Percentiles rank a stretch among this genome's conserved stretches.
Conservation (phyloP, 805 yeast genomes). For the Yamadazyma phyllophila region DNA sequence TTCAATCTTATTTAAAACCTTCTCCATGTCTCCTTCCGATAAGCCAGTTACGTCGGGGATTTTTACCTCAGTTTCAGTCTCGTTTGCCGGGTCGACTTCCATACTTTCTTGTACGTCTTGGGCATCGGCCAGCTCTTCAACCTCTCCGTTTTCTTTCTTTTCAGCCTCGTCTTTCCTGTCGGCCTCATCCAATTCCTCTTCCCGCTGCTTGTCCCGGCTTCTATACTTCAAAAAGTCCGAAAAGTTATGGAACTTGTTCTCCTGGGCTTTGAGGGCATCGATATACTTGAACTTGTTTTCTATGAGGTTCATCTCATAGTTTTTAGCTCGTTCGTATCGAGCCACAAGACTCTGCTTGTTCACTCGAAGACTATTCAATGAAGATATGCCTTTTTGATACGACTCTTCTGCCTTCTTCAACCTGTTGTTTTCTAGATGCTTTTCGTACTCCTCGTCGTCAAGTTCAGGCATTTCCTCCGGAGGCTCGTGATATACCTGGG, state of each 20-base stretch:
- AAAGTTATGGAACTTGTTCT: constrained; percentile 25
- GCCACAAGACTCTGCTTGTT: constrained; percentile 19
- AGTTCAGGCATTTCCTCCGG: constrained; percentile 18
- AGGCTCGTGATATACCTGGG: neutral
- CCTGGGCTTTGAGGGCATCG: constrained; percentile 23
- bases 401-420: constrained; percentile 21
- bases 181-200: constrained; percentile 46
- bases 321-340: constrained; percentile 19
- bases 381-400: constrained; percentile 16
- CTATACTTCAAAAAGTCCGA: constrained; percentile 43
- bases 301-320: constrained; percentile 38
- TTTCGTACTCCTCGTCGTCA: constrained; percentile 31
- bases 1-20: constrained; percentile 37
- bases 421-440: constrained; percentile 17
- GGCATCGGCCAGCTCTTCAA: neutral
- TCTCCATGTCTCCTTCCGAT: constrained; percentile 12
- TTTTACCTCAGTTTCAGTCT: neutral
- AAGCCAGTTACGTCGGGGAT: neutral
- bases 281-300: constrained; percentile 34
- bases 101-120: constrained; percentile 9
- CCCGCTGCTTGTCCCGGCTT: constrained; percentile 33
- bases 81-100: constrained; percentile 5
- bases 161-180: constrained; percentile 18
- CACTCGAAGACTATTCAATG: constrained; percentile 18
- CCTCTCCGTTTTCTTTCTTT: neutral